These are phyloP conservation scores for Candida jianshihensis DNA, from an alignment of 805 yeast species.

Conservation along the genomic window DNA sequence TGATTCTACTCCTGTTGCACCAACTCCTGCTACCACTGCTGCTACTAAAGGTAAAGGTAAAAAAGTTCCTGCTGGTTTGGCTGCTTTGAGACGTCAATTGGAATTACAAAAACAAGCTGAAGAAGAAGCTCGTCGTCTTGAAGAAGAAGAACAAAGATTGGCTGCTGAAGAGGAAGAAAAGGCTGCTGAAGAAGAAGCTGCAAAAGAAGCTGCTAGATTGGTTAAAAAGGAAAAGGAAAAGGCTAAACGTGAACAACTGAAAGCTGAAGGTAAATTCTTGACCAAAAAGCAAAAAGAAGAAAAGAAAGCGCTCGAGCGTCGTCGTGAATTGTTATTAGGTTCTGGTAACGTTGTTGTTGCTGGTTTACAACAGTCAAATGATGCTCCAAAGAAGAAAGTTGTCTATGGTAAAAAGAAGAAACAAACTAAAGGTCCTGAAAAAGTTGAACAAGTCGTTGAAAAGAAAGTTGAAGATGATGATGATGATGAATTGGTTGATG, in stretches of 20 bases:
- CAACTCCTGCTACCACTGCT: conserved; percentile 13
- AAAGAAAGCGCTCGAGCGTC: conserved; percentile 75
- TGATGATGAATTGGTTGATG: conserved; percentile 58
- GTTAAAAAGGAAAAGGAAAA: conserved; percentile 83
- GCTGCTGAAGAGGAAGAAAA: conserved; percentile 45
- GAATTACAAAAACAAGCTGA: conserved; percentile 84
- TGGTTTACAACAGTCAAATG: conserved; percentile 44
- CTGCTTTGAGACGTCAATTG: conserved; percentile 84
- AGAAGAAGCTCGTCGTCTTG: conserved; percentile 68
- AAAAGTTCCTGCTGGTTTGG: conserved; percentile 85
- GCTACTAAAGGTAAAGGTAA: conserved; percentile 45
- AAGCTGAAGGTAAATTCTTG: conserved; percentile 91
- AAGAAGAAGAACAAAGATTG: conserved; percentile 64
- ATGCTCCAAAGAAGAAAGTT: conserved; percentile 47
- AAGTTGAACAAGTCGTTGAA: conserved; percentile 20
- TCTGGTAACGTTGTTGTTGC: conserved; percentile 69
- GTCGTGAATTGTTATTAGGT: conserved; percentile 78
- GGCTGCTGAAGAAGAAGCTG: conserved; percentile 34
- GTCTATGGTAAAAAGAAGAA: conserved; percentile 72
- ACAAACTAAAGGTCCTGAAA: conserved; percentile 22
- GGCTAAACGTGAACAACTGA: conserved; percentile 81
- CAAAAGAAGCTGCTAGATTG: conserved; percentile 48
- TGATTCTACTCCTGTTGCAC: conserved; percentile 26
- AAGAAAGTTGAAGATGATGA: conserved; percentile 23
- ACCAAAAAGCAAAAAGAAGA: conserved; percentile 95